These are phyloP conservation scores for Saccharomycopsis sp. DNA, from an alignment of 805 yeast species.

Conservation along the genomic window DNA sequence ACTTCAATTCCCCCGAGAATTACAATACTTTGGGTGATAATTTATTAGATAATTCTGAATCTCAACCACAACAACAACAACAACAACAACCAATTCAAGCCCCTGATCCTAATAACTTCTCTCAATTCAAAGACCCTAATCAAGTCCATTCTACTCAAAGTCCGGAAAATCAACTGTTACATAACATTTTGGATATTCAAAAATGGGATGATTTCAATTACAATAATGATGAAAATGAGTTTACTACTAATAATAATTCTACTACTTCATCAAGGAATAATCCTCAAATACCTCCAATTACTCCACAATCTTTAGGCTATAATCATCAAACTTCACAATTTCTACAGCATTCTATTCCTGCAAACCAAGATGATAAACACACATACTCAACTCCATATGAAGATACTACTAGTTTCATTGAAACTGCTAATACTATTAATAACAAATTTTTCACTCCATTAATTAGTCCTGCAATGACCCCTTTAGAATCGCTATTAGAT, in stretches of 20 bases:
- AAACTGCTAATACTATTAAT: neutral
- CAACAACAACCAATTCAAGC: neutral
- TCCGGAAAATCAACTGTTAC: neutral
- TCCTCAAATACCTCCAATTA: neutral
- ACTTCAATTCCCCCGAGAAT: constrained; percentile 15
- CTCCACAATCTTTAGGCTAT: constrained; percentile 1
- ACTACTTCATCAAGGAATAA: neutral
- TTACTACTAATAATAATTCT: neutral
- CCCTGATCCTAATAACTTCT: neutral
- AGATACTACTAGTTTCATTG: neutral
- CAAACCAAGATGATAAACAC: neutral
- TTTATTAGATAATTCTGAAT: constrained; percentile 1
- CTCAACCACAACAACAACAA: neutral
- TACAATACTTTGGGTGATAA: constrained; percentile 8
- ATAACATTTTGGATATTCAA: constrained; percentile 10
- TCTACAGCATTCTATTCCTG: neutral
- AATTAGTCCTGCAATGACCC: constrained; percentile 68
- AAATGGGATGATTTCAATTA: constrained; percentile 14
- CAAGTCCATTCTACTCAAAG: neutral
- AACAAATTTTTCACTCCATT: constrained; percentile 51
- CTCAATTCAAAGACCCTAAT: neutral
- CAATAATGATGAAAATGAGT: too few relatives aligned
- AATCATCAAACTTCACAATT: neutral
- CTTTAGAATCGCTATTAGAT: constrained; percentile 30
- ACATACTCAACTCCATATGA: constrained; percentile 4